These are phyloP conservation scores for Mucor lusitanicus DNA, from an alignment of 371 early-diverging fungal species.

Conservation along the genomic window DNA sequence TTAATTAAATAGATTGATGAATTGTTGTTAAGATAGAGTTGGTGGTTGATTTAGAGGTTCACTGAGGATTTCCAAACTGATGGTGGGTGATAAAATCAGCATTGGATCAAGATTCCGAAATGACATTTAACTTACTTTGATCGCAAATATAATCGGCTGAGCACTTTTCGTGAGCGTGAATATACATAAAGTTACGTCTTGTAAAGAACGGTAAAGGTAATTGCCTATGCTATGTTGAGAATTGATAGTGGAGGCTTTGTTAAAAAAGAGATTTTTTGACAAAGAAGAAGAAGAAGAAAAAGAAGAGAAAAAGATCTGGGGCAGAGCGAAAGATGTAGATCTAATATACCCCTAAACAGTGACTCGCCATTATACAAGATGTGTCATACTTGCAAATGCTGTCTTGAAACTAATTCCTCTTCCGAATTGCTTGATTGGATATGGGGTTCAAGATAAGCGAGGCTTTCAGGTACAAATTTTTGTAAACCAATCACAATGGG, in stretches of 20 bases:
- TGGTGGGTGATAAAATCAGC: neutral
- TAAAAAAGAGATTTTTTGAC: conserved; percentile 8
- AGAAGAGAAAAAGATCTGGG: conserved; percentile 8
- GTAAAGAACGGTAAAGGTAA: conserved; percentile 4
- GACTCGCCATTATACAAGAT: conserved; percentile 16
- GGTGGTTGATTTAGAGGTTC: conserved; percentile 31
- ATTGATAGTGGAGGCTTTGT: conserved; percentile 11
- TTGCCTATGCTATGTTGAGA: conserved; percentile 4
- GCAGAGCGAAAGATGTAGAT: conserved; percentile 1
- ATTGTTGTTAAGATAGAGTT: conserved; percentile 3
- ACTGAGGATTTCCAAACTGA: conserved; percentile 62
- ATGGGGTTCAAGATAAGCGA: neutral
- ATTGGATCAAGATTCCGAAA: neutral
- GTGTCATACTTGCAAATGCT: conserved; percentile 11
- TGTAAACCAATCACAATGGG: neutral
- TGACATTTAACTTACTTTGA: conserved; percentile 56
- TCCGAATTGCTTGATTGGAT: neutral
- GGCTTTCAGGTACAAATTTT: neutral
- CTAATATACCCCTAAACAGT: conserved; percentile 9
- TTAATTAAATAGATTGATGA: conserved; percentile 1
- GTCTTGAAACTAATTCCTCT: neutral
- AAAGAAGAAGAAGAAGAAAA: conserved; percentile 6
- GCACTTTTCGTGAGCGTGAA: conserved; percentile 81
- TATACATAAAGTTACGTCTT: conserved; percentile 67
- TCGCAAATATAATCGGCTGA: conserved; percentile 84